Percentiles rank a stretch among this genome's conserved stretches.
These are phyloP conservation scores for Handroanthus guayacan DNA, from an alignment of 257 asterid genomes.

Conservation along the genomic window DNA sequence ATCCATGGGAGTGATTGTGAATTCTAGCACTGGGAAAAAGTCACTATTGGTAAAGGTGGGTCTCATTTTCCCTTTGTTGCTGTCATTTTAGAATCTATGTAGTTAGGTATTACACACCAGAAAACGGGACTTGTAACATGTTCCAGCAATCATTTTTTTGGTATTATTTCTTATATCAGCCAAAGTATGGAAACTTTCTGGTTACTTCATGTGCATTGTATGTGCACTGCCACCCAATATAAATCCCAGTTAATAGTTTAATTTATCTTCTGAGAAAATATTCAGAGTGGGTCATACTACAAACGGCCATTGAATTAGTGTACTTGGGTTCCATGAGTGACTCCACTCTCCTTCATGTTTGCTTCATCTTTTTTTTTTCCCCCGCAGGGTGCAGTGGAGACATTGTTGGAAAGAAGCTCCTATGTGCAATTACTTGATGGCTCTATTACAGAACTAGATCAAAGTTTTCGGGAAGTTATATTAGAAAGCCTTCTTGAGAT, in stretches of 20 bases:
- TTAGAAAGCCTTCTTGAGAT: conserved; percentile 58
- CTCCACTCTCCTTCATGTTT: not conserved
- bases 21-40: conserved; percentile 54
- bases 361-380: not conserved
- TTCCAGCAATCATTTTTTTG: not conserved
- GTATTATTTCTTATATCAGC: conserved; percentile 25
- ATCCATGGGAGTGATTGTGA: conserved; percentile 71
- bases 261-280: not conserved
- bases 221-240: not conserved
- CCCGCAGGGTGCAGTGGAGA: conserved; percentile 78
- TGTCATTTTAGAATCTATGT: not conserved
- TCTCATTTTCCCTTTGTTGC: not conserved
- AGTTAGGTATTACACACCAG: not conserved
- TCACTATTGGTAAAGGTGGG: conserved; percentile 63
- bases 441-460: conserved; percentile 58
- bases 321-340: not conserved
- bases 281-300: not conserved
- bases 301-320: conserved; percentile 1
- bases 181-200: not conserved
- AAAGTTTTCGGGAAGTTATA: conserved; percentile 42
- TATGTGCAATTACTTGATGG: conserved; percentile 64
- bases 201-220: not conserved
- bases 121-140: no score
- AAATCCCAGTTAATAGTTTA: not conserved
- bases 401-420: conserved; percentile 66